Percentiles rank a stretch among this genome's conserved stretches.
phyloP scores from a whole-genome alignment of 108 stramenopile species.

The Cyclostephanos invisitatus region DNA sequence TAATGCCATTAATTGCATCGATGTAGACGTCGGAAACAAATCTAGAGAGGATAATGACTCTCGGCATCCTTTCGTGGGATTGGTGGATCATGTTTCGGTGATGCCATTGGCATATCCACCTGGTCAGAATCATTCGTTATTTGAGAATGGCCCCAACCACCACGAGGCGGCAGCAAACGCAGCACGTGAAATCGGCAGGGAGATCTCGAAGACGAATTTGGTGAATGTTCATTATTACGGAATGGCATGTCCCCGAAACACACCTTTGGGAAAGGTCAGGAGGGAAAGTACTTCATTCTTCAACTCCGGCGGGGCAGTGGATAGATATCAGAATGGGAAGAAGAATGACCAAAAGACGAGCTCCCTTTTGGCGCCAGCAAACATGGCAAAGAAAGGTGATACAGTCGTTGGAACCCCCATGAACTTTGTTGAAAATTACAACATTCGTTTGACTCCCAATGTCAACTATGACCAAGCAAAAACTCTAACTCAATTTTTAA shows the following conservation, averaged over 20 bases:
- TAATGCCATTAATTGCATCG: conserved; percentile 32
- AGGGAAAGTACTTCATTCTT: conserved; percentile 76
- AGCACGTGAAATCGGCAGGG: conserved; percentile 59
- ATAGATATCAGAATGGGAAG: background rate
- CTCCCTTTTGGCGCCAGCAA: conserved; percentile 8
- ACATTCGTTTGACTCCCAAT: conserved; percentile 66
- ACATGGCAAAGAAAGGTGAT: conserved; percentile 13
- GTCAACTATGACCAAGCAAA: conserved; percentile 45
- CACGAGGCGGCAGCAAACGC: conserved; percentile 42
- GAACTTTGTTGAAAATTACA: conserved; percentile 84
- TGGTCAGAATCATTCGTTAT: conserved; percentile 2
- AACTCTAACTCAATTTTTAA: conserved; percentile 59
- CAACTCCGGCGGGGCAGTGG: conserved; percentile 40
- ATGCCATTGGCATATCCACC: conserved; percentile 57
- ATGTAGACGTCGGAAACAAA: conserved; percentile 19
- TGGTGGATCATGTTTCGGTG: conserved; percentile 82
- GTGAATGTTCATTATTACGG: conserved; percentile 73
- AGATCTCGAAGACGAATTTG: conserved; percentile 16
- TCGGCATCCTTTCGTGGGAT: conserved; percentile 77
- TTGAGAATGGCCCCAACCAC: background rate
- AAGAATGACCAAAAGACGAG: conserved; percentile 10
- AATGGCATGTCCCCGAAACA: conserved; percentile 62
- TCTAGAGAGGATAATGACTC: conserved; percentile 1
- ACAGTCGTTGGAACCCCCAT: conserved; percentile 69
- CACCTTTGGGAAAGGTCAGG: conserved; percentile 65